These are phyloP conservation scores for Penicillium sp. DNA, from an alignment of 2,329 filamentous ascomycete genomes.

Conservation along the genomic window DNA sequence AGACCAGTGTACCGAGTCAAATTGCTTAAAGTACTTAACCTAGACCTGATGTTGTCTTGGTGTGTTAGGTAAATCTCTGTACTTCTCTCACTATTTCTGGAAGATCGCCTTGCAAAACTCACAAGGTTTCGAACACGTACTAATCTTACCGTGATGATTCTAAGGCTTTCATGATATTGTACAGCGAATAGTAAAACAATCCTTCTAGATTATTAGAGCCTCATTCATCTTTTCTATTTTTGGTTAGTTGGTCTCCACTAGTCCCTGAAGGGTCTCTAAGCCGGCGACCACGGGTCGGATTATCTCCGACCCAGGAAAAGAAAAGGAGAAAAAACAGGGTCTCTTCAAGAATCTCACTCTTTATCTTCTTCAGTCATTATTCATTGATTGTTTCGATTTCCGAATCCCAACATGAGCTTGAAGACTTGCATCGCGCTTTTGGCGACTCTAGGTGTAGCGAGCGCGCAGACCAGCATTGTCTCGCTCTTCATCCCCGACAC, in stretches of 20 bases:
- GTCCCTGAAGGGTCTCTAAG: neutral
- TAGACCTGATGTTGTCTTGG: neutral
- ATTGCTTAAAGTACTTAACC: neutral
- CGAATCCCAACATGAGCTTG: neutral
- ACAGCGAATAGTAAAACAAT: neutral
- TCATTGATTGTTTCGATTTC: neutral
- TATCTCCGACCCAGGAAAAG: neutral
- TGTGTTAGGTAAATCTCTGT: neutral
- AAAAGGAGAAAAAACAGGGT: neutral
- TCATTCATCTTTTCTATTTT: neutral
- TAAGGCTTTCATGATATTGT: no score
- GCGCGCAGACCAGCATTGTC: constrained; percentile 22
- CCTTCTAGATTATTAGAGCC: neutral
- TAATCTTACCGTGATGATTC: no score
- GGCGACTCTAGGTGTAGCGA: constrained; percentile 19
- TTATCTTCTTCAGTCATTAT: neutral
- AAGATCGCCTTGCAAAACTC: neutral
- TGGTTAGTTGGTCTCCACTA: neutral
- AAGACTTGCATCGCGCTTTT: constrained; percentile 6
- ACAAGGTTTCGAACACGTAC: neutral
- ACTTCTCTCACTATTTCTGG: neutral
- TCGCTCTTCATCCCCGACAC: constrained; percentile 28
- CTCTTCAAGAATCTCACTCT: neutral
- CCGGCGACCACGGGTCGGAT: neutral
- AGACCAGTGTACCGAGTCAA: neutral